Evolutionary conservation across 805 yeast species (phyloP), one percentile per base, ranked within the genome.

Genomic region (Starmerella stellata): DNA sequence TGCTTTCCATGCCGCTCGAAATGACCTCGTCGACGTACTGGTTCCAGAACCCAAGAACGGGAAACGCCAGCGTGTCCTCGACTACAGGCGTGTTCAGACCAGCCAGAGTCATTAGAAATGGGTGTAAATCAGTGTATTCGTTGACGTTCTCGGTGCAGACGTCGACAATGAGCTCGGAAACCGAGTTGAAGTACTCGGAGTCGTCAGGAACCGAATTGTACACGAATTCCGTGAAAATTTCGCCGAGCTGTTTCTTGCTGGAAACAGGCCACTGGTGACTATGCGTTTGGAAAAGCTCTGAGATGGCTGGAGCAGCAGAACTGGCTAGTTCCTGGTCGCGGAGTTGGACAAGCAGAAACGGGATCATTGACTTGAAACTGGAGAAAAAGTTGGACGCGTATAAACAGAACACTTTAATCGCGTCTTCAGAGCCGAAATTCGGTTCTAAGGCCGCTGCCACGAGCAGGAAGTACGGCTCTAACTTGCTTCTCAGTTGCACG

Each of bases 31-130:
- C 63, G 2, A 52, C 53, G 25, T 46, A 51, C 29, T 44, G 43
- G 35, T 45, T 52, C 63, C 63, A 58, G 42, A 55, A 58, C 40
- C 55, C 60, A 5, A 58, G 43, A 13, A 53, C 44, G 24, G 50
- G 55, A 8, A 37, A 23, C 4, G 56, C 49, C 15, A 54, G 40
- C 13, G 49, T 45, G 33, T 58, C 59, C 3, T 54, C 58, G 2
- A 49, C 49, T 0, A 54, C 45, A 2, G 50, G 47, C 2, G 39
- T 42, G 4, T 44, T 30, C 2, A 39, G 36, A 4, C 44, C 40
- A 7, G 52, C 47, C 5, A 36, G 15, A 4, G 32, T 15, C 19
- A 37, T 35, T 5, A 51, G 18, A n/a, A 44, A 45, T 14, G 42
- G 38, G 21, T 45, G 40, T 25, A 47, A 32, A 7, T 37, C 41